A percentile compares a stretch with the other conserved stretches of the same genome.
Evolutionary conservation across 139 green algal species (phyloP).

Genomic region (Chlamydomonas sphaeroides): DNA sequence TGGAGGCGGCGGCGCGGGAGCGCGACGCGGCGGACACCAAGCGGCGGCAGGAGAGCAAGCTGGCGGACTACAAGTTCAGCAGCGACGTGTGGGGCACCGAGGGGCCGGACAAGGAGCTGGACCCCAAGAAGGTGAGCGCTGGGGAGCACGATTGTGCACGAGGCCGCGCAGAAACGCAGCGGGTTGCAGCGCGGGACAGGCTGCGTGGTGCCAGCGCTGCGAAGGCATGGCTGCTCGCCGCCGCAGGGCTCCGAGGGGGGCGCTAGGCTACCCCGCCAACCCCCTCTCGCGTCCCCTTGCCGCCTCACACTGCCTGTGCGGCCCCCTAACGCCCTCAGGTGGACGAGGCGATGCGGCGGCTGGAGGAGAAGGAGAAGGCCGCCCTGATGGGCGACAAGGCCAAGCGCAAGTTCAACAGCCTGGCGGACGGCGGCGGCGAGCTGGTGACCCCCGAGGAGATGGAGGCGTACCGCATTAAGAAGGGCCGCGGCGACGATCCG

Average conservation of each 20-base stretch:
- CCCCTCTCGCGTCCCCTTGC: too few species aligned
- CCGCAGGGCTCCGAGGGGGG: too few species aligned
- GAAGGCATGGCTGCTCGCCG: too few species aligned
- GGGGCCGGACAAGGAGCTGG: conserved; percentile 53
- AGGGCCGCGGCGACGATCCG: conserved; percentile 50
- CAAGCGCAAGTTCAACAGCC: conserved; percentile 89
- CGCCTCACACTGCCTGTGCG: too few species aligned
- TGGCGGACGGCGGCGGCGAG: conserved; percentile 56
- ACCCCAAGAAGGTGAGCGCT: conserved; percentile 44
- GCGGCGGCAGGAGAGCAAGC: conserved; percentile 53
- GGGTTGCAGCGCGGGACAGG: too few species aligned
- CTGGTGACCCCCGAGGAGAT: conserved; percentile 94
- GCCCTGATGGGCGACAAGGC: conserved; percentile 71
- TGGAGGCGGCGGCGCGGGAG: conserved; percentile 63
- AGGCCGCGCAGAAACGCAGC: too few species aligned
- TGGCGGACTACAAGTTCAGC: conserved; percentile 49
- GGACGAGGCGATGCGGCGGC: conserved; percentile 56
- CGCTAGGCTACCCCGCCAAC: too few species aligned
- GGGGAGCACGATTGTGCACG: too few species aligned
- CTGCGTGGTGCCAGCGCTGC: too few species aligned
- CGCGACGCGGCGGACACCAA: conserved; percentile 53
- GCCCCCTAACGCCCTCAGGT: too few species aligned
- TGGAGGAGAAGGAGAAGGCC: conserved; percentile 71
- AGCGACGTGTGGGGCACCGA: conserved; percentile 58
- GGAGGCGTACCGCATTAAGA: conserved; percentile 91